phyloP scores from a whole-genome alignment of 805 yeast species.

The Lipomyces chichibuensis region DNA sequence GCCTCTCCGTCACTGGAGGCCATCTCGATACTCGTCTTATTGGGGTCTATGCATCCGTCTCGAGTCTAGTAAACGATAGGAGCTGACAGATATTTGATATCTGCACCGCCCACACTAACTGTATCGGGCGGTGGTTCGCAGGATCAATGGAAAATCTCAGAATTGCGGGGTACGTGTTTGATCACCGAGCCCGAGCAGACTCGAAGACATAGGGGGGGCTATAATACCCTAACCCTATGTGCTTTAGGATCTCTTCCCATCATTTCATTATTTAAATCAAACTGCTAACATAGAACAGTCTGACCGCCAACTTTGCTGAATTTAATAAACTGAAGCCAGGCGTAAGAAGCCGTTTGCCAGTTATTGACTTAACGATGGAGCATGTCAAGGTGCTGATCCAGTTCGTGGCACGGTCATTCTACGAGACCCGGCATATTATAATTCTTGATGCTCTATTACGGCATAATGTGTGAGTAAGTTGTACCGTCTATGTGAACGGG shows the following conservation, averaged over 20 bases:
- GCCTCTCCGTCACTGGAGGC: background rate
- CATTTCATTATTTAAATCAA: no score
- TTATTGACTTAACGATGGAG: slow-evolving; percentile 23
- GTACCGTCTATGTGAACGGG: background rate
- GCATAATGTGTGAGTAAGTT: slow-evolving; percentile 65
- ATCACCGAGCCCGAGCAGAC: background rate
- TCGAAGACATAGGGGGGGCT: background rate
- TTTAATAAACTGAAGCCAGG: background rate
- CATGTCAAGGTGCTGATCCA: slow-evolving; percentile 54
- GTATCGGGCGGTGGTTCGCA: background rate
- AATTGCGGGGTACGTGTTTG: background rate
- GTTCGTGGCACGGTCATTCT: slow-evolving; percentile 84
- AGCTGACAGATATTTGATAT: background rate
- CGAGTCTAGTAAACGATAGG: background rate
- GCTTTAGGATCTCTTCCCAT: no score
- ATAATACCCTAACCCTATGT: background rate
- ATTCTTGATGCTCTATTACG: slow-evolving; percentile 83
- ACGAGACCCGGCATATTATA: slow-evolving; percentile 78
- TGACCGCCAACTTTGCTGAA: background rate
- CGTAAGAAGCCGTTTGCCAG: background rate
- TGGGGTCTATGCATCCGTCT: background rate
- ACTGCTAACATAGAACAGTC: background rate
- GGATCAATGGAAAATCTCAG: background rate
- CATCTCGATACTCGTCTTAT: background rate
- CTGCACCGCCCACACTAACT: background rate